Conservation (phyloP, 1,284 basidiomycete genomes). For the Ganoderma lucidum region DNA sequence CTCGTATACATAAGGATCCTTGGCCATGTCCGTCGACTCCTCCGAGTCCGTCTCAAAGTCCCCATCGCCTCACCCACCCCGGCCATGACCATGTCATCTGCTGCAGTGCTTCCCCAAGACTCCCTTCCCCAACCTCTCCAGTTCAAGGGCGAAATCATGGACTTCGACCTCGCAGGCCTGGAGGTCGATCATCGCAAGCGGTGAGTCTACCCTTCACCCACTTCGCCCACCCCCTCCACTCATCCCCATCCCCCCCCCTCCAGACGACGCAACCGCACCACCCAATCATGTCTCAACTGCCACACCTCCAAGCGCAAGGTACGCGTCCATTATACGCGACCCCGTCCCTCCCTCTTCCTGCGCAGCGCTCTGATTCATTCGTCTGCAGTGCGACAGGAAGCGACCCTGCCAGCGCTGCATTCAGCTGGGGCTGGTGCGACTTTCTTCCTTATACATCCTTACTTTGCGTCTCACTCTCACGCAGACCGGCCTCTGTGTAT, state of each 20-base stretch:
- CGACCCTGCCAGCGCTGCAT: slow-evolving; percentile 90
- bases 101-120: slow-evolving; percentile 36
- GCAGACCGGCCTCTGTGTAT: slow-evolving; percentile 90
- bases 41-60: slow-evolving; percentile 19
- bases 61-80: slow-evolving; percentile 30
- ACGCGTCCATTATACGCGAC: slow-evolving; percentile 34
- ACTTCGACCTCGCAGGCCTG: slow-evolving; percentile 66
- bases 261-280: slow-evolving; percentile 86
- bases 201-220: slow-evolving; percentile 30
- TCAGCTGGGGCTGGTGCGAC: slow-evolving; percentile 74
- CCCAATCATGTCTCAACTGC: slow-evolving; percentile 89
- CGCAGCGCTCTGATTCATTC: slow-evolving; percentile 6
- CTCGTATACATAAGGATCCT: slow-evolving; percentile 37
- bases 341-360: not conserved
- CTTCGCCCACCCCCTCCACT: not conserved
- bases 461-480: slow-evolving; percentile 19
- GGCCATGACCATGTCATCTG: slow-evolving; percentile 45
- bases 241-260: slow-evolving; percentile 5
- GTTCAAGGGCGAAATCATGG: slow-evolving; percentile 72
- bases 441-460: slow-evolving; percentile 25
- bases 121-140: slow-evolving; percentile 48
- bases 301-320: slow-evolving; percentile 94
- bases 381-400: slow-evolving; percentile 76
- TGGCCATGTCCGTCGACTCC: slow-evolving; percentile 28
- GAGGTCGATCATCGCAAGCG: slow-evolving; percentile 68